These are phyloP conservation scores for Ocimum tenuiflorum DNA, from an alignment of 257 asterid genomes.

Conservation along the genomic window DNA sequence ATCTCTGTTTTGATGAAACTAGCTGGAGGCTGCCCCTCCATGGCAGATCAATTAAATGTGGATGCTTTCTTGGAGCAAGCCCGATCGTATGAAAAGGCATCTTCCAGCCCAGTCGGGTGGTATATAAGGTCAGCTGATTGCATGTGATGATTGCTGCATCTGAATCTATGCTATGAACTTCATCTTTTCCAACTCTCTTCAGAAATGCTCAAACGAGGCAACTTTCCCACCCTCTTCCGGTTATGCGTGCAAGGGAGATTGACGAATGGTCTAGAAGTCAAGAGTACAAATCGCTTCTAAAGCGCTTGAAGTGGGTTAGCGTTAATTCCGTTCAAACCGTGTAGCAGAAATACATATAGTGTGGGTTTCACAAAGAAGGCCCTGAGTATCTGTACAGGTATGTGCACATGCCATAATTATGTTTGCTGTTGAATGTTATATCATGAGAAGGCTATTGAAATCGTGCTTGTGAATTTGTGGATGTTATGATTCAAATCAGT, in stretches of 20 bases:
- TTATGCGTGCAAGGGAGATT: constrained; percentile 86
- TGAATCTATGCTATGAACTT: neutral
- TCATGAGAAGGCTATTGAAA: neutral
- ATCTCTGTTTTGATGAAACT: constrained; percentile 91
- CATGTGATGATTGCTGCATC: neutral
- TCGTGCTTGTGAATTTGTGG: neutral
- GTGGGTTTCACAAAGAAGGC: neutral
- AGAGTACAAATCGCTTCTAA: constrained; percentile 62
- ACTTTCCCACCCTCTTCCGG: constrained; percentile 94
- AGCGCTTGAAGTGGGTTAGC: constrained; percentile 39
- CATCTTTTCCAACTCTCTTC: constrained; percentile 10
- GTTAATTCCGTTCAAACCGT: constrained; percentile 31
- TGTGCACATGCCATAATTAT: neutral
- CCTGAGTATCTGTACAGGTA: constrained; percentile 32
- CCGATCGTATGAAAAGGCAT: constrained; percentile 83
- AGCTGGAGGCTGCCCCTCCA: constrained; percentile 97
- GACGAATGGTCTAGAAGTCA: constrained; percentile 93
- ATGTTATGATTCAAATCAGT: neutral
- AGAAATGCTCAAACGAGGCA: constrained; percentile 96
- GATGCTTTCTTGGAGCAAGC: constrained; percentile 99
- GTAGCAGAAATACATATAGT: constrained; percentile 12
- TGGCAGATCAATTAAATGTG: constrained; percentile 84
- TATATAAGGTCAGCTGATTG: constrained; percentile 54
- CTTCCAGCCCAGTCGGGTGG: constrained; percentile 96
- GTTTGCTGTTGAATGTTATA: neutral